These are phyloP conservation scores for Saccharomyces hybrid DNA, from an alignment of 1,139 yeast species.

Conservation along the genomic window DNA sequence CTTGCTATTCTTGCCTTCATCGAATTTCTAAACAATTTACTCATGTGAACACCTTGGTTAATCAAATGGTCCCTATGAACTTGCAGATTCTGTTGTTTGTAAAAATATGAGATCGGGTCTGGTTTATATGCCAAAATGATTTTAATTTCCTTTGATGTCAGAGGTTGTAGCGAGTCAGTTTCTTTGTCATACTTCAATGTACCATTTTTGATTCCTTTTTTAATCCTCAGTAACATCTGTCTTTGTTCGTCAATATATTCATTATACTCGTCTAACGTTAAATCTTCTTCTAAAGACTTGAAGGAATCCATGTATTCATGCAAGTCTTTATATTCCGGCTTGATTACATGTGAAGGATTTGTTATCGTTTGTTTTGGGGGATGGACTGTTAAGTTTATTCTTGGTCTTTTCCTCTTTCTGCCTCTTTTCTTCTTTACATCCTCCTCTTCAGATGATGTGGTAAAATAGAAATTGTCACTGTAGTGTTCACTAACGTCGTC, in stretches of 20 bases:
- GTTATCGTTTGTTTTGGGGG: slow-evolving; percentile 58
- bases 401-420: slow-evolving; percentile 18
- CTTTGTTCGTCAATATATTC: slow-evolving; percentile 42
- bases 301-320: slow-evolving; percentile 43
- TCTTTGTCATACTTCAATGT: slow-evolving; percentile 39
- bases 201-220: slow-evolving; percentile 47
- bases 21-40: slow-evolving; percentile 63
- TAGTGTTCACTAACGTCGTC: slow-evolving; percentile 4
- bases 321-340: slow-evolving; percentile 36
- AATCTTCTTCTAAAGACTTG: slow-evolving; percentile 52
- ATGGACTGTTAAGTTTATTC: slow-evolving; percentile 35
- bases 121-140: slow-evolving; percentile 33
- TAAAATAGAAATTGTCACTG: slow-evolving; percentile 23
- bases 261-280: slow-evolving; percentile 38
- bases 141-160: slow-evolving; percentile 37
- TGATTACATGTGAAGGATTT: slow-evolving; percentile 63
- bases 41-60: slow-evolving; percentile 65
- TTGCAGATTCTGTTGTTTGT: slow-evolving; percentile 35
- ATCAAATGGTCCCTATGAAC: slow-evolving; percentile 67
- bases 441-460: slow-evolving; percentile 30
- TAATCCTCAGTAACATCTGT: slow-evolving; percentile 39
- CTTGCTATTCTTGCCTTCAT: slow-evolving; percentile 57
- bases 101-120: slow-evolving; percentile 26
- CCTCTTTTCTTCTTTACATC: slow-evolving; percentile 10
- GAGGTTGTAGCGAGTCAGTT: slow-evolving; percentile 39